A percentile compares a stretch with the other conserved stretches of the same genome.
These are phyloP conservation scores for Cubamyces lactineus DNA, from an alignment of 768 basidiomycete genomes.

Conservation along the genomic window DNA sequence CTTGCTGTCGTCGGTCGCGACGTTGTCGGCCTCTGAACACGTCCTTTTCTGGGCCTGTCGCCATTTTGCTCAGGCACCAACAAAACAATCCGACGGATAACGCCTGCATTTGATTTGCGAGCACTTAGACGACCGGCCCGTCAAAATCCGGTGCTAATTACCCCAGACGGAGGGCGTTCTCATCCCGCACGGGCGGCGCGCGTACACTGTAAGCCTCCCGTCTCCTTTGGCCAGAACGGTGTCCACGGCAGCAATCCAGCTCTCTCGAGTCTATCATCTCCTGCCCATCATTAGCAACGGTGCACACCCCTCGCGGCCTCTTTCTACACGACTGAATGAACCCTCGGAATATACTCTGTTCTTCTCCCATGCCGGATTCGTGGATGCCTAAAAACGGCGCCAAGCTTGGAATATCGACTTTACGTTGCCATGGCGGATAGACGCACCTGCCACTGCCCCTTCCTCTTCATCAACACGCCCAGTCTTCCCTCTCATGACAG, in stretches of 20 bases:
- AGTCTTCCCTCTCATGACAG: slow-evolving; percentile 17
- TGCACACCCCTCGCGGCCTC: no score
- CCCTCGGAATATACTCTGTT: neutral
- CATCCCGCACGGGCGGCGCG: no score
- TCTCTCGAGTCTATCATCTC: no score
- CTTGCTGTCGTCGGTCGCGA: slow-evolving; percentile 5
- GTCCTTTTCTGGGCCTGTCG: slow-evolving; percentile 2
- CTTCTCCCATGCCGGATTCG: neutral
- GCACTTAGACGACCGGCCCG: no score
- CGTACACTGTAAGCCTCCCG: no score
- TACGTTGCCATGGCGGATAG: slow-evolving; percentile 25
- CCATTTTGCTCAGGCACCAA: slow-evolving; percentile 14
- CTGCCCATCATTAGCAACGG: no score
- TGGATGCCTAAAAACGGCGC: slow-evolving; percentile 18
- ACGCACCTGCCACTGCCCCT: slow-evolving; percentile 16
- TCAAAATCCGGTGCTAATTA: no score
- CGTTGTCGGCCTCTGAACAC: neutral
- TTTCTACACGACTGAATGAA: no score
- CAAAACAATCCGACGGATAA: neutral
- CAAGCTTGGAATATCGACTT: slow-evolving; percentile 12
- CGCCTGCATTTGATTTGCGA: no score
- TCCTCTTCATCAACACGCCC: slow-evolving; percentile 12
- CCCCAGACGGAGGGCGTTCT: no score
- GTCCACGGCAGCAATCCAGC: no score
- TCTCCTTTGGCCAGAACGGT: no score